Conservation (phyloP, 805 yeast species). For the Starmerella roubikii region DNA sequence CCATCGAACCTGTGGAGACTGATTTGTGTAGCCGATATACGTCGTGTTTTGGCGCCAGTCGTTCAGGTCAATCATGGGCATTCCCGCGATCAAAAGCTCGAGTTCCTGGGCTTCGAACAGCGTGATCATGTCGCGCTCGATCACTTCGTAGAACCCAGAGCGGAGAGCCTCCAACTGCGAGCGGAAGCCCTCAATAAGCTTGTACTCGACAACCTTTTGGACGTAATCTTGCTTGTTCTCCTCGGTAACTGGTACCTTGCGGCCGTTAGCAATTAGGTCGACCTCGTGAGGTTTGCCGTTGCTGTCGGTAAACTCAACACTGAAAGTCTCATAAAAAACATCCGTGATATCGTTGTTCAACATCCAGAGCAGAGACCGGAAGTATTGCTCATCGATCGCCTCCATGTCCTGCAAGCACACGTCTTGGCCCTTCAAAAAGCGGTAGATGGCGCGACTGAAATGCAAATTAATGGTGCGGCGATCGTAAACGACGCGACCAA, state of each 20-base stretch:
- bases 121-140: conserved; percentile 67
- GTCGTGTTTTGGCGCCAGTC: conserved; percentile 87
- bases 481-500: conserved; percentile 89
- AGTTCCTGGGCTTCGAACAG: conserved; percentile 93
- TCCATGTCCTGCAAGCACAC: conserved; percentile 91
- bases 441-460: conserved; percentile 89
- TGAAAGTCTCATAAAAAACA: conserved; percentile 84
- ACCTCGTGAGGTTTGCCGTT: conserved; percentile 58
- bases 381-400: conserved; percentile 79
- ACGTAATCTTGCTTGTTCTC: conserved; percentile 86
- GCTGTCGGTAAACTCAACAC: conserved; percentile 33
- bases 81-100: conserved; percentile 81
- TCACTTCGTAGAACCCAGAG: conserved; percentile 75
- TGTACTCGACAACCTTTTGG: conserved; percentile 67
- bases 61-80: conserved; percentile 89
- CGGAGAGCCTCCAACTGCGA: conserved; percentile 80
- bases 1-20: conserved; percentile 83
- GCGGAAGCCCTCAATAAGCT: conserved; percentile 66
- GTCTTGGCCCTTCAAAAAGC: conserved; percentile 61
- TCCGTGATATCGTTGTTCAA: conserved; percentile 93
- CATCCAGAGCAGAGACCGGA: conserved; percentile 90
- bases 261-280: conserved; percentile 72
- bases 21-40: conserved; percentile 64
- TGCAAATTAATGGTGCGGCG: conserved; percentile 81
- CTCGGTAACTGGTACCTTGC: conserved; percentile 76